A percentile compares a stretch with the other conserved stretches of the same genome.
phyloP scores from a whole-genome alignment of 257 asterid species.

The Solanum paucissectum region DNA sequence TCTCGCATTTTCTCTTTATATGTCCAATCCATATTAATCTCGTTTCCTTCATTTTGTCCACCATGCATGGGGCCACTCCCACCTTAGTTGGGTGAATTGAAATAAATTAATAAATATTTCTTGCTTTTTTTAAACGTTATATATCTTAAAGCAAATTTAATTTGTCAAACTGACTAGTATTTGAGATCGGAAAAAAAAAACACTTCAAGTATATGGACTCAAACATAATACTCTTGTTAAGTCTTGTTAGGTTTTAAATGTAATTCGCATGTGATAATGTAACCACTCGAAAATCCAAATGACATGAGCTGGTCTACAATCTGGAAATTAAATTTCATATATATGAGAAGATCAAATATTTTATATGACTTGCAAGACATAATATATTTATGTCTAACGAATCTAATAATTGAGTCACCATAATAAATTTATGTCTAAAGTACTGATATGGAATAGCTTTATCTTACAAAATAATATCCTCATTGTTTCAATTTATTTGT shows the following conservation, averaged over 20 bases:
- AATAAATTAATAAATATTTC: background rate
- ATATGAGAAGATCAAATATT: background rate
- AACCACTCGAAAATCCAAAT: background rate
- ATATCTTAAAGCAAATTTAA: background rate
- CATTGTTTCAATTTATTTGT: no score
- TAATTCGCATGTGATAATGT: background rate
- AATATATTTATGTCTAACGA: background rate
- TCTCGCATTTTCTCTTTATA: background rate
- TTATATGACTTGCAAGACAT: background rate
- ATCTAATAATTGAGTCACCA: background rate
- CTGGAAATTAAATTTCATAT: background rate
- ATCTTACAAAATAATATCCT: no score
- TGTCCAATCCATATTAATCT: no score
- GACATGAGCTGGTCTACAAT: background rate
- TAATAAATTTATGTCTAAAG: background rate
- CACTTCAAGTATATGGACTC: background rate
- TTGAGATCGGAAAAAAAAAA: background rate
- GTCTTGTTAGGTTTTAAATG: background rate
- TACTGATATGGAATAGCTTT: background rate
- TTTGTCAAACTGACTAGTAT: background rate
- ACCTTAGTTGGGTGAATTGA: background rate
- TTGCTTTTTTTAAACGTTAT: background rate
- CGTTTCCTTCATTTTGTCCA: background rate
- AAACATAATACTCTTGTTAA: background rate
- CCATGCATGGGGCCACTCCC: background rate